Percentiles rank a stretch among this genome's conserved stretches.
These are phyloP conservation scores for Amyloporia xantha DNA, from an alignment of 768 basidiomycete genomes.

Conservation along the genomic window DNA sequence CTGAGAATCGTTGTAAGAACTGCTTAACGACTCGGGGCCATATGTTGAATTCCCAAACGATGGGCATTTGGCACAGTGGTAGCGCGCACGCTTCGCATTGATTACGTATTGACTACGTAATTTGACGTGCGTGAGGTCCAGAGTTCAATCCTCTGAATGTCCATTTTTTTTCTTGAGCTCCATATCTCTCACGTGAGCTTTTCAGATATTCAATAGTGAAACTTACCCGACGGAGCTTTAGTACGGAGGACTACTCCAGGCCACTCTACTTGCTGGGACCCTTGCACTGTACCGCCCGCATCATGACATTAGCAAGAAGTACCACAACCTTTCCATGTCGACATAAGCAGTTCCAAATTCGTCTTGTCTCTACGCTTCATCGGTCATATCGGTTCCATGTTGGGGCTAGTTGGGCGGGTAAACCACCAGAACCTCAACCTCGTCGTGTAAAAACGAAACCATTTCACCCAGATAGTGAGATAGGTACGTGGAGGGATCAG, in stretches of 20 bases:
- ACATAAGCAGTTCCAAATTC: constrained; percentile 1
- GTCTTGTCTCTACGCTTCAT: constrained; percentile 21
- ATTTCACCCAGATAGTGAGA: constrained; percentile 49
- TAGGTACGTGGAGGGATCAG: constrained; percentile 66
- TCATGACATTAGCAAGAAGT: too few relatives aligned
- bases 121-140: not conserved
- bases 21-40: too few relatives aligned
- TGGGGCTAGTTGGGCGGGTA: constrained; percentile 73
- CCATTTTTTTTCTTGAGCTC: constrained; percentile 1
- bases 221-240: too few relatives aligned
- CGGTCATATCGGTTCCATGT: constrained; percentile 68
- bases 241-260: too few relatives aligned
- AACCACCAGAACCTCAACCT: constrained; percentile 40
- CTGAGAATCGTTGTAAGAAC: too few relatives aligned
- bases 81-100: not conserved
- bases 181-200: too few relatives aligned
- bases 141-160: constrained; percentile 1
- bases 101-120: not conserved
- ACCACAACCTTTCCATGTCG: not conserved
- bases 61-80: constrained; percentile 2
- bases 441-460: constrained; percentile 33
- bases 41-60: too few relatives aligned
- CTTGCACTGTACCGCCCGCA: too few relatives aligned
- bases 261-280: too few relatives aligned
- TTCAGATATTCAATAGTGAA: too few relatives aligned